Percentiles rank a stretch among this genome's conserved stretches.
phyloP scores from a whole-genome alignment of 352 stramenopile genomes.

The Globisporangium perplexum region DNA sequence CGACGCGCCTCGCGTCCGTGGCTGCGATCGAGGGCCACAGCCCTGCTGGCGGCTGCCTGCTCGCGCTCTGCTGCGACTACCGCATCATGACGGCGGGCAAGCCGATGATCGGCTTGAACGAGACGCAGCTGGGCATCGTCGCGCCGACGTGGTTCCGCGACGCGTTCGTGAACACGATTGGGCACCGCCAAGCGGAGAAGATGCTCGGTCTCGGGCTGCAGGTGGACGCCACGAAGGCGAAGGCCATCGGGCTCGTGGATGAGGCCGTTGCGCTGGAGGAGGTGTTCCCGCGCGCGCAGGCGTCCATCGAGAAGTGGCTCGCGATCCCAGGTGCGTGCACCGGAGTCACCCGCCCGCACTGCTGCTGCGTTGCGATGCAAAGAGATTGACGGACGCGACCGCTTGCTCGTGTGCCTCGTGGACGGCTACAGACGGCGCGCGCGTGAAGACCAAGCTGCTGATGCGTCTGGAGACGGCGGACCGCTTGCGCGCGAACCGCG shows the following conservation, averaged over 20 bases:
- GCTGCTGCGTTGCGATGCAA: neutral
- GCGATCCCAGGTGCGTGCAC: slow-evolving; percentile 66
- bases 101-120: slow-evolving; percentile 92
- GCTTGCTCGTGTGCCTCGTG: neutral
- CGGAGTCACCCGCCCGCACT: too few relatives aligned
- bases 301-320: slow-evolving; percentile 69
- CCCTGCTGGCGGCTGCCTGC: slow-evolving; percentile 90
- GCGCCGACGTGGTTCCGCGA: slow-evolving; percentile 77
- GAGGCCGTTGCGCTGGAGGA: slow-evolving; percentile 73
- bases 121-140: slow-evolving; percentile 92
- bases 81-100: slow-evolving; percentile 89
- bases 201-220: slow-evolving; percentile 79
- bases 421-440: slow-evolving; percentile 36
- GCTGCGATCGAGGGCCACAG: slow-evolving; percentile 91
- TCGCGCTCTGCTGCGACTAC: slow-evolving; percentile 94
- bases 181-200: slow-evolving; percentile 79
- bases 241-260: slow-evolving; percentile 71
- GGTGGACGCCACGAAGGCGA: slow-evolving; percentile 68
- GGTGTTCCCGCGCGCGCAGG: slow-evolving; percentile 60
- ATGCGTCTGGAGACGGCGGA: slow-evolving; percentile 76
- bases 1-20: slow-evolving; percentile 79
- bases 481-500: slow-evolving; percentile 35
- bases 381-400: neutral
- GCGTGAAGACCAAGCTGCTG: slow-evolving; percentile 67
- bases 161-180: slow-evolving; percentile 82